These are phyloP conservation scores for Amanita jacksonii DNA, from an alignment of 768 basidiomycete genomes.

Conservation along the genomic window DNA sequence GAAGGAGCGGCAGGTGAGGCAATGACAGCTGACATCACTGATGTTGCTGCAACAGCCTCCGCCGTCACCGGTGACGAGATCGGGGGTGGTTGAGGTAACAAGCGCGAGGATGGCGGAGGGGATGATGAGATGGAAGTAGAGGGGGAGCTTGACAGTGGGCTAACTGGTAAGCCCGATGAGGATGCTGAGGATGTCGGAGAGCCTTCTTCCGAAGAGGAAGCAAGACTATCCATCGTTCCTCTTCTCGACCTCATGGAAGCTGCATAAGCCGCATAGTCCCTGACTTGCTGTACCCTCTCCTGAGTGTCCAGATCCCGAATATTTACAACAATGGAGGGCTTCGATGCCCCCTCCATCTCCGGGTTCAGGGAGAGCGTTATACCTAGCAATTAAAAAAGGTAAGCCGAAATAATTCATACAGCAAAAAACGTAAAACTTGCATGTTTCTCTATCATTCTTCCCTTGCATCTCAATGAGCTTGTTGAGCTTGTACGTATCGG, in stretches of 20 bases:
- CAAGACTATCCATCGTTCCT: background rate
- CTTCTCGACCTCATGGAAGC: background rate
- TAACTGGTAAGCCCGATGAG: background rate
- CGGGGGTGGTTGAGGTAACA: background rate
- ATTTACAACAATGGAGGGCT: constrained; percentile 3
- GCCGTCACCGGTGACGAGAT: background rate
- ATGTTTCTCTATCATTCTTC: constrained; percentile 8
- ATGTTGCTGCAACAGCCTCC: constrained; percentile 1
- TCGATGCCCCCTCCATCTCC: background rate
- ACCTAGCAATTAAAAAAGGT: background rate
- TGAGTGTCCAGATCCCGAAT: constrained; percentile 6
- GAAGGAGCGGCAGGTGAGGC: background rate
- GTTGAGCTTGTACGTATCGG: constrained; percentile 5
- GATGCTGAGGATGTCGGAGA: background rate
- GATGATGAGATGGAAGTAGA: background rate
- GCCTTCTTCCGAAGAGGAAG: background rate
- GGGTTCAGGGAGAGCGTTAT: constrained; percentile 3
- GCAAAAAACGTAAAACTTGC: background rate
- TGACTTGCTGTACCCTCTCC: constrained; percentile 4
- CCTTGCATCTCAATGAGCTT: constrained; percentile 9
- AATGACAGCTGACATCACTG: background rate
- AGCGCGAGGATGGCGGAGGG: background rate
- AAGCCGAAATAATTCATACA: background rate
- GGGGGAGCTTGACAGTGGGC: background rate
- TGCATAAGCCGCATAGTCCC: background rate